These are phyloP conservation scores for Paramecium biaurelia DNA, from an alignment of 73 alveolate species.

Conservation along the genomic window DNA sequence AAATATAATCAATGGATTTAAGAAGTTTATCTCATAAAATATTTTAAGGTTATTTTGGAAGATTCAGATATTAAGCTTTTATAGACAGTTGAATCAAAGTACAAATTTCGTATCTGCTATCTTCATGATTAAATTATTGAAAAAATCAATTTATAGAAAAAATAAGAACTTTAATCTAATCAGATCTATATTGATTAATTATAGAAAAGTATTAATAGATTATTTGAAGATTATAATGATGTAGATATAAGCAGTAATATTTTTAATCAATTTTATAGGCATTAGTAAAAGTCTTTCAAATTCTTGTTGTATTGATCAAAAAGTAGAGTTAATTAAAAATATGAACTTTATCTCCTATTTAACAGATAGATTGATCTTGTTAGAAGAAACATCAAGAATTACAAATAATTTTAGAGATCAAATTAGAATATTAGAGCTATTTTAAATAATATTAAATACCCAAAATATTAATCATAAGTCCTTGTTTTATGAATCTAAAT, in stretches of 20 bases:
- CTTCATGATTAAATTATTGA: background rate
- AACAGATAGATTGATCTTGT: background rate
- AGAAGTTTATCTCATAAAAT: background rate
- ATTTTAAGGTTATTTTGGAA: background rate
- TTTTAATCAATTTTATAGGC: background rate
- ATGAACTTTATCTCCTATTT: background rate
- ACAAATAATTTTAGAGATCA: constrained; percentile 19
- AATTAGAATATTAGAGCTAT: background rate
- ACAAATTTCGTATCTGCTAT: background rate
- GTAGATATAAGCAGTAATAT: background rate
- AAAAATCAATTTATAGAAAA: background rate
- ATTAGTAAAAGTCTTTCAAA: background rate
- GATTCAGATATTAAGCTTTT: background rate
- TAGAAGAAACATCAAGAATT: background rate
- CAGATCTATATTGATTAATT: background rate
- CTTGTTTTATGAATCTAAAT: background rate
- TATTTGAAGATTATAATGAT: background rate
- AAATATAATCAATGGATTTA: background rate
- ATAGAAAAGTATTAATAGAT: background rate
- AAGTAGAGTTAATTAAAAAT: background rate
- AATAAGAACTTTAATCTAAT: background rate
- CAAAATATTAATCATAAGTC: background rate
- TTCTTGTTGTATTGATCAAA: background rate
- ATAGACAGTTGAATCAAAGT: background rate
- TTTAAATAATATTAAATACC: background rate